Evolutionary conservation across 306 rosid species (phyloP), one percentile per base, ranked within the genome.

Genomic region (Coriaria nepalensis): DNA sequence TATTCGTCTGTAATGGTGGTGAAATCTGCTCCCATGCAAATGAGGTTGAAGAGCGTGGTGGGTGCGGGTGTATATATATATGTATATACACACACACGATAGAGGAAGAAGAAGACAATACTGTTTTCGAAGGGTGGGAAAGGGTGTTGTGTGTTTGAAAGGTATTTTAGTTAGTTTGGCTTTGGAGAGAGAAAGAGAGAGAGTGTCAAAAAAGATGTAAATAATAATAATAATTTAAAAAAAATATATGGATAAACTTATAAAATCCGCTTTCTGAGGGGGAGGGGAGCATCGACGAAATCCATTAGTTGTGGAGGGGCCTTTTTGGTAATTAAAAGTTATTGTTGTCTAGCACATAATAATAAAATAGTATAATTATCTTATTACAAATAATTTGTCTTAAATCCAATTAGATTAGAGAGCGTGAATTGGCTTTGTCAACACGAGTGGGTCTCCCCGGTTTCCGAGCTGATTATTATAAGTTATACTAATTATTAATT

Each of bases 401-500:
- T 35, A 9, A 29, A 37, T 45, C n/a, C 56, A 42, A 66, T 61
- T 61, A 53, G 36, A 53, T 49, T 68, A 56, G 48, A 52, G 50
- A 70, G 83, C 68, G 71, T 63, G 80, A 73, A 38, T 44, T 66
- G 68, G 69, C 51, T 41, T 41, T 56, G 68, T 77, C 67, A 77
- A 76, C 90, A 82, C 90, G 90, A 82, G 83, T 67, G 86, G 75
- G 64, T 70, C 74, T 72, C 61, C 57, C 35, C 58, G 55, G 56
- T 73, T 69, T 69, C 81, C 77, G 32, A 78, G 70, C 63, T 50
- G 12, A 76, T 68, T 20, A 60, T 50, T 62, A 42, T 54, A 48
- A 37, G 10, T 36, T 57, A 32, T 45, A n/a, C n/a, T 50, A 9
- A 15, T 36, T 43, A 10, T 53, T 52, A 29, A 58, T 33, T 66